These are phyloP conservation scores for Scenedesmus sp. DNA, from an alignment of 163 green algal genomes.

Conservation along the genomic window DNA sequence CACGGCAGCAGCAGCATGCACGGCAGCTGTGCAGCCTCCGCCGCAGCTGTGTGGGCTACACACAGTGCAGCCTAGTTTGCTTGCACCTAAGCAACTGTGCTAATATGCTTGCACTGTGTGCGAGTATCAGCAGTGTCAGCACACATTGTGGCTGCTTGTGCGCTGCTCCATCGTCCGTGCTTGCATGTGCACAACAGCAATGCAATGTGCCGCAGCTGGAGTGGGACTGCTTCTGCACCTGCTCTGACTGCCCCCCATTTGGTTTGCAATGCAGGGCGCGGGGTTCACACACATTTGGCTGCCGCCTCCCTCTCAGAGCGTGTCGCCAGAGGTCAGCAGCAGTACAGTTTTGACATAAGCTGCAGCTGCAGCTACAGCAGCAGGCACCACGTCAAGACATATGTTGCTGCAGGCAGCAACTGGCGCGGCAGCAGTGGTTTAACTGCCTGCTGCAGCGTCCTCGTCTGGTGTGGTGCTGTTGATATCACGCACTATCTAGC, in stretches of 20 bases:
- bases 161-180: not conserved
- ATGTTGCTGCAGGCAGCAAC: not conserved
- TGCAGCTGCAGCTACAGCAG: not conserved
- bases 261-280: slow-evolving; percentile 52
- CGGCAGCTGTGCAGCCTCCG: not conserved
- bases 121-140: not conserved
- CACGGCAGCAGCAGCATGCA: not conserved
- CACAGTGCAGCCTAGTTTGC: not conserved
- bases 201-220: not conserved
- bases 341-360: not conserved
- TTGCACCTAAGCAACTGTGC: not conserved
- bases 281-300: slow-evolving; percentile 87
- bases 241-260: slow-evolving; percentile 60
- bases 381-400: not conserved
- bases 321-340: slow-evolving; percentile 65
- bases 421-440: no score
- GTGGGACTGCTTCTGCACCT: not conserved
- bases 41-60: not conserved
- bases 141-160: not conserved
- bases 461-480: no score
- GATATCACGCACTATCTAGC: no score
- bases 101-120: not conserved
- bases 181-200: not conserved
- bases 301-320: slow-evolving; percentile 83
- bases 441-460: no score